phyloP scores from a whole-genome alignment of 73 alveolate species.

The Tetrahymena elliotti region DNA sequence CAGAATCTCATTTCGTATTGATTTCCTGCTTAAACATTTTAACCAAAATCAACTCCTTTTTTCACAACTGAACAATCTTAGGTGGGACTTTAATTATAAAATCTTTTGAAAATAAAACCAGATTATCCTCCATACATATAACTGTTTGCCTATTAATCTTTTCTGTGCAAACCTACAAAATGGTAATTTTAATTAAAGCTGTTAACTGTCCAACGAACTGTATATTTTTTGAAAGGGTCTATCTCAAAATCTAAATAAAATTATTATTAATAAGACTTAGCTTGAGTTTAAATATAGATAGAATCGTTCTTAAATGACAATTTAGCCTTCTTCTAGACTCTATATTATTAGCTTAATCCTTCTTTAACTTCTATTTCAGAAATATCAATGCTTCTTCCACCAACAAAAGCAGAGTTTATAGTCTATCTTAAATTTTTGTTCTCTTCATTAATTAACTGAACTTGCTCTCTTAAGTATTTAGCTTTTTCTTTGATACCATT shows the following conservation, averaged over 20 bases:
- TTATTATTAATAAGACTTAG: neutral
- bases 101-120: neutral
- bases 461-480: neutral
- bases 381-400: neutral
- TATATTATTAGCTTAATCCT: neutral
- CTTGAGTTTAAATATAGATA: neutral
- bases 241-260: neutral
- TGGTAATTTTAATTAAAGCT: neutral
- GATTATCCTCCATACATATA: neutral
- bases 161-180: neutral
- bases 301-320: neutral
- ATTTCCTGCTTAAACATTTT: neutral
- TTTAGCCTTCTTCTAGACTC: neutral
- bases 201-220: neutral
- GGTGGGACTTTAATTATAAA: neutral
- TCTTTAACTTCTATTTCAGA: neutral
- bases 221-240: neutral
- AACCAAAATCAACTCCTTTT: neutral
- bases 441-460: neutral
- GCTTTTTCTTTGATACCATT: neutral
- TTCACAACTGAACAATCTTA: neutral
- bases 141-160: neutral
- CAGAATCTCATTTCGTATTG: neutral
- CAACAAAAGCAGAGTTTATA: neutral
- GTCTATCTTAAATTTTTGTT: neutral